phyloP scores from a whole-genome alignment of 2,329 filamentous ascomycete genomes.

The Sarocladium strictum region DNA sequence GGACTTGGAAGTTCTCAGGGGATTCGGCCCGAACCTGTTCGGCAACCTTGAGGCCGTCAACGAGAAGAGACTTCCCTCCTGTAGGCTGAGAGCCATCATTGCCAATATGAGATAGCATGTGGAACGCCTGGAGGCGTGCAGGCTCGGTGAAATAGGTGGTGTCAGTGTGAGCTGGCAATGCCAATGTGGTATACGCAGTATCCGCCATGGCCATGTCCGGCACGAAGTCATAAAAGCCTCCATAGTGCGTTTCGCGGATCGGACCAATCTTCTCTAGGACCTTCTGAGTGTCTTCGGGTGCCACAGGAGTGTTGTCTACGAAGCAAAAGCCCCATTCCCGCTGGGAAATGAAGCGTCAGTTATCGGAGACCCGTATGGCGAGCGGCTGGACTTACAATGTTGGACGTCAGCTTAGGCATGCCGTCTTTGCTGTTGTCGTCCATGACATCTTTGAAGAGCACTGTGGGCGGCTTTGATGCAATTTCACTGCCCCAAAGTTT shows the following conservation, averaged over 20 bases:
- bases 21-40: slow-evolving; percentile 45
- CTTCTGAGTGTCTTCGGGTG: slow-evolving; percentile 65
- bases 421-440: slow-evolving; percentile 28
- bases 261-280: slow-evolving; percentile 78
- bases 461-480: slow-evolving; percentile 45
- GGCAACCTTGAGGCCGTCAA: slow-evolving; percentile 80
- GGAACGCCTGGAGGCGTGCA: slow-evolving; percentile 85
- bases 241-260: slow-evolving; percentile 88
- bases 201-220: slow-evolving; percentile 83
- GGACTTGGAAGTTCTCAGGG: slow-evolving; percentile 49
- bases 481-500: slow-evolving; percentile 22
- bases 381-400: slow-evolving; percentile 2
- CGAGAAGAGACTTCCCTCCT: slow-evolving; percentile 75
- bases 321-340: slow-evolving; percentile 70
- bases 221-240: slow-evolving; percentile 74
- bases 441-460: slow-evolving; percentile 58
- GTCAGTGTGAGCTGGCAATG: slow-evolving; percentile 82
- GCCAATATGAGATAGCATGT: slow-evolving; percentile 69
- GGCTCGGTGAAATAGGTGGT: slow-evolving; percentile 95
- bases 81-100: slow-evolving; percentile 20
- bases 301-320: slow-evolving; percentile 59
- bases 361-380: not conserved
- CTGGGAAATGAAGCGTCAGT: slow-evolving; percentile 34
- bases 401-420: slow-evolving; percentile 4
- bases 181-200: slow-evolving; percentile 84